These are phyloP conservation scores for Pulicaria dysenterica DNA, from an alignment of 129 eudicot species.

Conservation along the genomic window DNA sequence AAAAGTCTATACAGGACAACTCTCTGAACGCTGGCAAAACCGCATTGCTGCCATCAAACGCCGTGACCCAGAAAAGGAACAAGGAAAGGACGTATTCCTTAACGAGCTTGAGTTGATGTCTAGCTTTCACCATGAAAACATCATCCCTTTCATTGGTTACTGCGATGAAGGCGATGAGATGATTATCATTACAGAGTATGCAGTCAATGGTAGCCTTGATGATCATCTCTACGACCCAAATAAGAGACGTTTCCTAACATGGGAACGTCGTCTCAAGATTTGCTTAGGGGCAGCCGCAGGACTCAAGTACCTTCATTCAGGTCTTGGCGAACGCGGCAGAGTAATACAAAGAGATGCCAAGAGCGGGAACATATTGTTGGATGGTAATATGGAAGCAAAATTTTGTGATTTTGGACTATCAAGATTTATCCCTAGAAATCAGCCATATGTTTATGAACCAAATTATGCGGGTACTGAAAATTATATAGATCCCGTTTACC, in stretches of 20 bases:
- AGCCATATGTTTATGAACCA: too few species aligned
- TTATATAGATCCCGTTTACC: not conserved
- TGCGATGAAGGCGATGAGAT: not conserved
- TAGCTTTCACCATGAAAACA: constrained; percentile 10
- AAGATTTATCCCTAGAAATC: too few species aligned
- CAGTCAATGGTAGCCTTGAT: constrained; percentile 17
- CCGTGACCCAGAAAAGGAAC: not conserved
- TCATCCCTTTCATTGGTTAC: constrained; percentile 18
- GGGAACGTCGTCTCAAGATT: not conserved
- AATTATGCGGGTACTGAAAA: too few species aligned
- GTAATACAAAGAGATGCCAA: not conserved
- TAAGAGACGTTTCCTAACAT: not conserved
- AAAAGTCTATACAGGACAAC: constrained; percentile 13
- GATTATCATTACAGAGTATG: not conserved
- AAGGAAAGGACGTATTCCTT: not conserved
- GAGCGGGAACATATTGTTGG: too few species aligned
- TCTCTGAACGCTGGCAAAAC: not conserved
- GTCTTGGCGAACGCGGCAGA: not conserved
- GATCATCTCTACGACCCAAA: not conserved
- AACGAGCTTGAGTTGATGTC: not conserved
- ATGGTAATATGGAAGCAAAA: too few species aligned
- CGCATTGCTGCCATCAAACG: not conserved
- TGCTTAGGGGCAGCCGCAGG: constrained; percentile 4
- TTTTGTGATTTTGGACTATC: too few species aligned
- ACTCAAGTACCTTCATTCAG: not conserved